Evolutionary conservation across 1,284 basidiomycete genomes (phyloP).

Genomic region (Cryptococcus sp.): DNA sequence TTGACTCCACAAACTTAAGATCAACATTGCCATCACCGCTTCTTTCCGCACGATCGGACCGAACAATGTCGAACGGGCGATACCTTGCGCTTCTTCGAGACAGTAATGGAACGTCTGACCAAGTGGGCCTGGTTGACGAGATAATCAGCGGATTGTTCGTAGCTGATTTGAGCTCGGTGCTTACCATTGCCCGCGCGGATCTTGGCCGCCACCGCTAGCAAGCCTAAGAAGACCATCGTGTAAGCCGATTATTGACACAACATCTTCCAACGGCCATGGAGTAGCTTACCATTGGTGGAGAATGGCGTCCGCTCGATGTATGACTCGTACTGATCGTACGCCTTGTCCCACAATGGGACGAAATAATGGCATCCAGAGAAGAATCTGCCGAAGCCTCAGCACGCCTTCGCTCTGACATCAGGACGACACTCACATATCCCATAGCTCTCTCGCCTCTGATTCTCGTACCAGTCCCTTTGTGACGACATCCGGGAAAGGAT

Average conservation of each 20-base stretch:
- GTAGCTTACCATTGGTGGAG: slow-evolving; percentile 58
- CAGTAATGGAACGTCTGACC: slow-evolving; percentile 83
- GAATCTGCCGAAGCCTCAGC: slow-evolving; percentile 63
- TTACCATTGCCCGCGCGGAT: slow-evolving; percentile 81
- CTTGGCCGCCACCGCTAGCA: slow-evolving; percentile 86
- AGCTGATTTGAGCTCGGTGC: background rate
- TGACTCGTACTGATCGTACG: slow-evolving; percentile 86
- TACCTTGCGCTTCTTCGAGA: slow-evolving; percentile 89
- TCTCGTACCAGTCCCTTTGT: slow-evolving; percentile 70
- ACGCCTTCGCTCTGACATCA: background rate
- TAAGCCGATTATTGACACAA: background rate
- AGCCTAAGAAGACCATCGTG: slow-evolving; percentile 38
- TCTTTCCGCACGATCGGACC: slow-evolving; percentile 90
- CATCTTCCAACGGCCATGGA: background rate
- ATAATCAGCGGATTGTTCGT: background rate
- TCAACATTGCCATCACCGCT: slow-evolving; percentile 90
- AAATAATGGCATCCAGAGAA: slow-evolving; percentile 94
- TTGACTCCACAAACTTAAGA: slow-evolving; percentile 89
- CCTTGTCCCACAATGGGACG: slow-evolving; percentile 86
- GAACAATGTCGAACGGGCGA: slow-evolving; percentile 86
- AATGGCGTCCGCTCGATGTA: slow-evolving; percentile 87
- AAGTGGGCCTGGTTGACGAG: slow-evolving; percentile 56
- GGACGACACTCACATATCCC: slow-evolving; percentile 66
- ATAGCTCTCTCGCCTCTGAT: slow-evolving; percentile 76
- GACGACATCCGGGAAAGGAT: slow-evolving; percentile 53